A percentile compares a stretch with the other conserved stretches of the same genome.
These are phyloP conservation scores for Cyclospora cayetanensis DNA, from an alignment of 169 alveolate genomes.

Conservation along the genomic window DNA sequence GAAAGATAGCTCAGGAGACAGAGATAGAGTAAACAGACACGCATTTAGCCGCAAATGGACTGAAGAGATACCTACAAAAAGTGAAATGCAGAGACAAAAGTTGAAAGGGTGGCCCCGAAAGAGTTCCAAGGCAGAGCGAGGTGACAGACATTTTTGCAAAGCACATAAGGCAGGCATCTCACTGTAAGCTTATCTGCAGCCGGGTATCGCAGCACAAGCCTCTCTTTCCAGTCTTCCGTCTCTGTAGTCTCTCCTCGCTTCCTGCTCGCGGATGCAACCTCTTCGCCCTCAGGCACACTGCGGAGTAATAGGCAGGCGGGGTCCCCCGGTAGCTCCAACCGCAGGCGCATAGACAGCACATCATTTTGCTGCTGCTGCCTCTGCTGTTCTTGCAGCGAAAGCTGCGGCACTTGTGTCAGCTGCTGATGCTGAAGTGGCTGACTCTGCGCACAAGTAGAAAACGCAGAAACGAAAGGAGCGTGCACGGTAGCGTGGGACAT, in stretches of 20 bases:
- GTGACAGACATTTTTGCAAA: not conserved
- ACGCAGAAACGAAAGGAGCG: too few relatives aligned
- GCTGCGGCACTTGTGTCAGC: not conserved
- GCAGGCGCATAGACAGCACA: not conserved
- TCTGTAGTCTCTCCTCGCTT: not conserved
- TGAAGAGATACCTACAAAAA: not conserved
- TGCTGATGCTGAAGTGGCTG: not conserved
- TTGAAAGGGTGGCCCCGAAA: not conserved
- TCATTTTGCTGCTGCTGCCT: constrained; percentile 6
- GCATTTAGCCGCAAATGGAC: not conserved
- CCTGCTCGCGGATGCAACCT: not conserved
- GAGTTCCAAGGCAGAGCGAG: not conserved
- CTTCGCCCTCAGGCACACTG: not conserved
- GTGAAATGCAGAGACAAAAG: not conserved
- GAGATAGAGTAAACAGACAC: too few relatives aligned
- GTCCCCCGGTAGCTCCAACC: not conserved
- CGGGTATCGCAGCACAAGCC: too few relatives aligned
- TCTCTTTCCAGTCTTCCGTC: not conserved
- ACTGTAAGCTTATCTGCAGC: too few relatives aligned
- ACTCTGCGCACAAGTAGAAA: not conserved
- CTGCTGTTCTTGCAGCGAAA: not conserved
- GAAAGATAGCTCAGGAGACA: too few relatives aligned
- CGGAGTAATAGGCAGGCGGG: not conserved
- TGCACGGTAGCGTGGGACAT: too few relatives aligned
- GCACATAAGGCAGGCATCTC: not conserved